Evolutionary conservation across 2,329 filamentous ascomycete species (phyloP), one percentile per base, ranked within the genome.

Genomic region (Dothiorella sarmentorum): DNA sequence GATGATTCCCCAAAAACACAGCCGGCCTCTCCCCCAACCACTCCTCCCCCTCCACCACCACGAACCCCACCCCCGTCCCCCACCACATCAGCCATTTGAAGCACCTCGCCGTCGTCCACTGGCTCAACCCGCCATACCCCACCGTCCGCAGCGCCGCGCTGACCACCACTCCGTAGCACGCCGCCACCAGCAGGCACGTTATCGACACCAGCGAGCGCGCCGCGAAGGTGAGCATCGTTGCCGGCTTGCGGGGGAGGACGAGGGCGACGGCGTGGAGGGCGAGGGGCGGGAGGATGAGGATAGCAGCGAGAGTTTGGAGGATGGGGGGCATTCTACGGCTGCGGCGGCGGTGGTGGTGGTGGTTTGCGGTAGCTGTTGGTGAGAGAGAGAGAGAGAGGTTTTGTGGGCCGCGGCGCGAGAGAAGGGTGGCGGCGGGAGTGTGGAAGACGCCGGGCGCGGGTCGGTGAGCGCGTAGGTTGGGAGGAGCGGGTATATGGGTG

Each of bases 1-100:
- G 94, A 77, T 99, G 94, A 76, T 97, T 97, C 38, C 89, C 89
- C 65, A 99, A 81, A 69, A 99, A 92, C 59, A 99, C 89, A 59
- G 90, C 92, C 0, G 94, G 94, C 53, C 93, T 80, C 66, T 68
- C 22, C 69, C 69, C 20, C 47, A 63, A 24, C 27, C 61, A 29
- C 45, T 58, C 60, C 24, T 61, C 57, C 13, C 58, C 59, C 64
- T 91, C 90, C 43, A 87, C 82, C 51, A 96, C 76, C 62, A 81
- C 75, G 71, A 97, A 97, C 60, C 80, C 82, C 49, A 97, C 81
- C 61, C 93, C 93, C 0, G 91, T 91, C 47, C 84, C 82, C 44
- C 82, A 73, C 65, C 81, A 80, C 88, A 96, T 95, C 64, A 83
- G 71, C 76, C 84, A 89, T 73, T 92, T 89, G 81, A 96, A 97